Conservation (phyloP, 176 grass and related monocot genomes). For the Alloteropsis semialata region DNA sequence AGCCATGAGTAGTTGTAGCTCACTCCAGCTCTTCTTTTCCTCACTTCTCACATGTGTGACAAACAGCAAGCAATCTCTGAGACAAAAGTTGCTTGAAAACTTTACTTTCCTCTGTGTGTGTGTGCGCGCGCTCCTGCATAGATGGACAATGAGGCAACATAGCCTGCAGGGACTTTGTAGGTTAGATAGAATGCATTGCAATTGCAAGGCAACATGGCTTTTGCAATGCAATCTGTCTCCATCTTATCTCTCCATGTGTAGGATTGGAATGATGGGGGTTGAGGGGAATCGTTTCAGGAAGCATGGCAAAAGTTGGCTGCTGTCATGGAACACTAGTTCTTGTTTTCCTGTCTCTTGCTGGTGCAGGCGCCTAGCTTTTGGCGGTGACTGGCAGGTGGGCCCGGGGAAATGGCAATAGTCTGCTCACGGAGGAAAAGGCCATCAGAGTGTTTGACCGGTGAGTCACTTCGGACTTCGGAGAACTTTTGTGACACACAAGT, state of each 20-base stretch:
- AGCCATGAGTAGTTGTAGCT: slow-evolving; percentile 16
- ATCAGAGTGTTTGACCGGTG: slow-evolving; percentile 26
- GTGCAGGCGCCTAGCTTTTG: slow-evolving; percentile 1
- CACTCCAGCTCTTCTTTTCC: slow-evolving; percentile 6
- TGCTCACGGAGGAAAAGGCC: not conserved
- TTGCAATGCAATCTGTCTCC: not conserved
- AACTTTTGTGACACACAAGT: slow-evolving; percentile 26
- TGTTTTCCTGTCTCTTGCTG: slow-evolving; percentile 29
- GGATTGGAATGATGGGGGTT: slow-evolving; percentile 27
- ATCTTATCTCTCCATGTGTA: not conserved
- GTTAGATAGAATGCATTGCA: not conserved
- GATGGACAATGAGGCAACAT: slow-evolving; percentile 16
- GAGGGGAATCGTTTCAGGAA: slow-evolving; percentile 37
- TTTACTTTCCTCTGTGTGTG: not conserved
- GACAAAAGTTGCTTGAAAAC: slow-evolving; percentile 9
- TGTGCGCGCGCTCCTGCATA: slow-evolving; percentile 14
- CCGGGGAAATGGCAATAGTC: not conserved
- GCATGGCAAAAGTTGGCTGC: slow-evolving; percentile 22
- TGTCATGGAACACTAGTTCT: slow-evolving; percentile 32
- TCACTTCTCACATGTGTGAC: slow-evolving; percentile 17
- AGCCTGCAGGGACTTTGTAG: slow-evolving; percentile 27
- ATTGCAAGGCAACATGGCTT: slow-evolving; percentile 23
- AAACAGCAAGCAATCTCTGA: not conserved
- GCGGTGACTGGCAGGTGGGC: not conserved
- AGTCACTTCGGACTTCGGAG: slow-evolving; percentile 8